Percentiles rank a stretch among this genome's conserved stretches.
Evolutionary conservation across 129 eudicot species (phyloP).

Genomic region (Helianthus tuberosus): DNA sequence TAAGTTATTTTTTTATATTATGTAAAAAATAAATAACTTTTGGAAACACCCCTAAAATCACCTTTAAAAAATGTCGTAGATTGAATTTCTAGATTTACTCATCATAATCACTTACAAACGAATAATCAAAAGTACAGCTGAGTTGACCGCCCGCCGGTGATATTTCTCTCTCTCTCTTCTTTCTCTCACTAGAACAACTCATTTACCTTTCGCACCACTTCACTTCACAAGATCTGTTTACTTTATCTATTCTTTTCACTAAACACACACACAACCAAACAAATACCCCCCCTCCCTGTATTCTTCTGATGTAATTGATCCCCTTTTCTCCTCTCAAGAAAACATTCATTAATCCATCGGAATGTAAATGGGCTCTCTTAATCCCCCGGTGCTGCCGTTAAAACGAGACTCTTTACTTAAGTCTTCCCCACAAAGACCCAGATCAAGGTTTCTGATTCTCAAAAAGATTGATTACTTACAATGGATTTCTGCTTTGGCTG

Average conservation of each 20-base stretch:
- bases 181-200: neutral
- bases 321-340: too few relatives aligned
- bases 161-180: neutral
- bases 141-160: neutral
- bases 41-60: neutral
- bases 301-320: too few relatives aligned
- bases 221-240: neutral
- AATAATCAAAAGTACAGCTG: neutral
- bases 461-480: conserved; percentile 73
- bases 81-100: neutral
- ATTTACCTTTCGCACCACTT: too few relatives aligned
- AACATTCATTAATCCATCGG: conserved; percentile 13
- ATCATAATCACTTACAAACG: neutral
- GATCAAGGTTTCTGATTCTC: conserved; percentile 69
- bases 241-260: neutral
- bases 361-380: conserved; percentile 84
- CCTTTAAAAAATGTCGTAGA: neutral
- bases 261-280: neutral
- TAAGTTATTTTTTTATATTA: too few relatives aligned
- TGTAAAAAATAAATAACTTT: too few relatives aligned
- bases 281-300: too few relatives aligned
- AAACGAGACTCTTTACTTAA: conserved; percentile 52
- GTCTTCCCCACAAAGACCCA: conserved; percentile 56
- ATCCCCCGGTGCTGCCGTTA: conserved; percentile 54
- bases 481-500: conserved; percentile 76